These are phyloP conservation scores for Entelexis paramagnoliae DNA, from an alignment of 1,139 yeast species.

Conservation along the genomic window DNA sequence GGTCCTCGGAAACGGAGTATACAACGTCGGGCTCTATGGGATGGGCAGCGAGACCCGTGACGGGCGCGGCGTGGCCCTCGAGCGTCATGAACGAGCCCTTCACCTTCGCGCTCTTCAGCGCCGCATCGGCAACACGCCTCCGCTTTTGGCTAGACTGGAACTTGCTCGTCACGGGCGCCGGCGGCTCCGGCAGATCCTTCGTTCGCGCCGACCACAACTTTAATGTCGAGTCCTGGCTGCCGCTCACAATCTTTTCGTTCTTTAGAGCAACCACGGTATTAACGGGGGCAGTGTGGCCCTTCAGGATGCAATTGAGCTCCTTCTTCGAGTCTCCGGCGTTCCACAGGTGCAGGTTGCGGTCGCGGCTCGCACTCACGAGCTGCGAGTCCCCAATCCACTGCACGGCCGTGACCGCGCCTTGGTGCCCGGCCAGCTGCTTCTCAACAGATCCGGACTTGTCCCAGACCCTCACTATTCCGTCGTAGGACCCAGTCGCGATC, in stretches of 20 bases:
- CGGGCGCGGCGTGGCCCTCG: slow-evolving; percentile 77
- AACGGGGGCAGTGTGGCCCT: slow-evolving; percentile 84
- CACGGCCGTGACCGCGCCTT: slow-evolving; percentile 73
- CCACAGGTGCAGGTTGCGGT: slow-evolving; percentile 84
- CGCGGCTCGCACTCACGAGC: slow-evolving; percentile 79
- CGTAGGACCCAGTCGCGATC: slow-evolving; percentile 83
- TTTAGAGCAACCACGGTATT: slow-evolving; percentile 53
- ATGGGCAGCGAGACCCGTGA: slow-evolving; percentile 74
- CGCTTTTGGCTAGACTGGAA: slow-evolving; percentile 84
- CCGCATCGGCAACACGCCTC: slow-evolving; percentile 69
- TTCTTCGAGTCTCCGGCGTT: slow-evolving; percentile 37
- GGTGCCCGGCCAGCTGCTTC: slow-evolving; percentile 77
- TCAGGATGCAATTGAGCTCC: slow-evolving; percentile 58
- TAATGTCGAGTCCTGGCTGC: slow-evolving; percentile 69
- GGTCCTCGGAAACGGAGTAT: slow-evolving; percentile 93
- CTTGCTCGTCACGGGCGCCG: slow-evolving; percentile 19
- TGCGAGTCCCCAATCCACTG: slow-evolving; percentile 61
- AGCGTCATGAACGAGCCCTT: slow-evolving; percentile 70
- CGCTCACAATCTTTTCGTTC: slow-evolving; percentile 54
- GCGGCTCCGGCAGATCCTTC: slow-evolving; percentile 70
- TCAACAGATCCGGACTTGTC: slow-evolving; percentile 73
- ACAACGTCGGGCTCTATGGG: slow-evolving; percentile 58
- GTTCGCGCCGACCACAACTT: slow-evolving; percentile 83
- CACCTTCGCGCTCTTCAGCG: slow-evolving; percentile 57
- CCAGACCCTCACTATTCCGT: slow-evolving; percentile 87